Conservation (phyloP, 1,139 yeast genomes). For the Kodamaea plutei region DNA sequence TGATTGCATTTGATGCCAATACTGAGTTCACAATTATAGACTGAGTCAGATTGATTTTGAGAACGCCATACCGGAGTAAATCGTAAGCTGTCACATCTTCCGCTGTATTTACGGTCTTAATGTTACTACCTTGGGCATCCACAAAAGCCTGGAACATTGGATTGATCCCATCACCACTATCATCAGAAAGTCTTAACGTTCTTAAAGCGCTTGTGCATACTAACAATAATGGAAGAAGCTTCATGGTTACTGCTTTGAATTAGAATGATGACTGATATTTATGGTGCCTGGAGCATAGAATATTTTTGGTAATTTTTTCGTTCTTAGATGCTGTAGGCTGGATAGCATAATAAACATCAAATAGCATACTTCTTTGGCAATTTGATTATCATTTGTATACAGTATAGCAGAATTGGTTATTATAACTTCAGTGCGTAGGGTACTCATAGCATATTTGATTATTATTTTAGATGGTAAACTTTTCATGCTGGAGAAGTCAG, state of each 20-base stretch:
- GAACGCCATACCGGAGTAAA: slow-evolving; percentile 8
- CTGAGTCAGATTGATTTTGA: slow-evolving; percentile 7
- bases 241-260: neutral
- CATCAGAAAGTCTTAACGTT: neutral
- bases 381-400: too few species aligned
- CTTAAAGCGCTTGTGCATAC: neutral
- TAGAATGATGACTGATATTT: too few species aligned
- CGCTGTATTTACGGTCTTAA: slow-evolving; percentile 7
- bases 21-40: slow-evolving; percentile 10
- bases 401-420: too few species aligned
- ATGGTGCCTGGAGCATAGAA: too few species aligned
- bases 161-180: neutral
- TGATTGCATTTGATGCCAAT: slow-evolving; percentile 6
- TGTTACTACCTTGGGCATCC: slow-evolving; percentile 5
- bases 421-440: too few species aligned
- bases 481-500: too few species aligned
- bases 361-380: too few species aligned
- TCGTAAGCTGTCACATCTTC: slow-evolving; percentile 8
- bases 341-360: too few species aligned
- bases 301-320: too few species aligned
- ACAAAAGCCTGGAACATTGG: slow-evolving; percentile 6
- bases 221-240: neutral
- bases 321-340: too few species aligned
- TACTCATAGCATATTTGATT: too few species aligned
- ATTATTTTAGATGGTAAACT: too few species aligned